Conservation (phyloP, 2,329 filamentous ascomycete genomes). For the Drechmeria coniospora region DNA sequence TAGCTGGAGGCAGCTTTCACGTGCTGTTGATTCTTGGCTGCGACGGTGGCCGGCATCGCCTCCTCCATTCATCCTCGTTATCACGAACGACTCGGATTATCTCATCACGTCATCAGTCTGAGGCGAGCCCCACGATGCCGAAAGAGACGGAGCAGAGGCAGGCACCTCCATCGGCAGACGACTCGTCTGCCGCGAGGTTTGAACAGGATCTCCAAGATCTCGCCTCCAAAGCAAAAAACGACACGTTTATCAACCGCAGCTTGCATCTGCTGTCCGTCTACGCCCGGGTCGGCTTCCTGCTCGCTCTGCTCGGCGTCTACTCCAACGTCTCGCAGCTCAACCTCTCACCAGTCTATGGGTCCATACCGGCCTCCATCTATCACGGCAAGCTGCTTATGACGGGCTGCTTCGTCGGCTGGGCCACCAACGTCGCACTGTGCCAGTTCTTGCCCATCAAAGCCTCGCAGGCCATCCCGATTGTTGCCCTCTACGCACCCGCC, state of each 20-base stretch:
- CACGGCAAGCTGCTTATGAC: conserved; percentile 53
- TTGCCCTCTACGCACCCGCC: conserved; percentile 61
- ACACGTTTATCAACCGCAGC: conserved; percentile 17
- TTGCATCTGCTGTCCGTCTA: conserved; percentile 25
- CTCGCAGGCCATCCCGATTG: conserved; percentile 46
- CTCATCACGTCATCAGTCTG: too few relatives aligned
- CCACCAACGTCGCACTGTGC: conserved; percentile 42
- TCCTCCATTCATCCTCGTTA: too few relatives aligned
- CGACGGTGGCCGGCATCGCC: too few relatives aligned
- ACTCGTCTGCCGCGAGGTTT: conserved; percentile 35
- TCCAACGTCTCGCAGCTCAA: conserved; percentile 60
- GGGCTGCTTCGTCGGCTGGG: conserved; percentile 57
- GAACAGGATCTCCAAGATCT: conserved; percentile 38
- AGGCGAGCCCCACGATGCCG: too few relatives aligned
- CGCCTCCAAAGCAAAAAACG: conserved; percentile 24
- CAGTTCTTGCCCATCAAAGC: conserved; percentile 31
- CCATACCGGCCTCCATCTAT: conserved; percentile 58
- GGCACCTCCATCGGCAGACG: conserved; percentile 5
- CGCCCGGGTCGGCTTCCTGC: conserved; percentile 13
- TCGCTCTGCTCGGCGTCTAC: conserved; percentile 34
- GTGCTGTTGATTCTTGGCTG: too few relatives aligned
- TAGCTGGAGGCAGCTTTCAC: too few relatives aligned
- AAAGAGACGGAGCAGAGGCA: neutral
- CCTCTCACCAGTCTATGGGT: conserved; percentile 78
- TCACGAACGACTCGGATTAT: too few relatives aligned